A percentile compares a stretch with the other conserved stretches of the same genome.
phyloP scores from a whole-genome alignment of 2,329 filamentous ascomycete genomes.

The Taxawa tesnikishii region DNA sequence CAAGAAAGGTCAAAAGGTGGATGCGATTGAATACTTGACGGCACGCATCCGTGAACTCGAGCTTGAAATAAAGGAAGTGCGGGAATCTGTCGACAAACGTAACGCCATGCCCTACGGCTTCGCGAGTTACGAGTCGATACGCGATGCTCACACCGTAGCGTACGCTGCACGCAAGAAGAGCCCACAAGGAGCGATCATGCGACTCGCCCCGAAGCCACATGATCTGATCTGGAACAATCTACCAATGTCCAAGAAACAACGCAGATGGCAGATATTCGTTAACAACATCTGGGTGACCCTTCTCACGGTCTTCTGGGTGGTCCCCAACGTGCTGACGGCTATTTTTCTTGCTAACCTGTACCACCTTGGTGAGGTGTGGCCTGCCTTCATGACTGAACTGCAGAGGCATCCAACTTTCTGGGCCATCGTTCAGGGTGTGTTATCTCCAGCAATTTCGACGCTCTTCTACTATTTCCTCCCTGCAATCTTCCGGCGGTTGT shows the following conservation, averaged over 20 bases:
- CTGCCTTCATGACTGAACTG: constrained; percentile 56
- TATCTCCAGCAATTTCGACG: constrained; percentile 76
- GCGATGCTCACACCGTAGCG: constrained; percentile 78
- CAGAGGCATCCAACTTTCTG: constrained; percentile 53
- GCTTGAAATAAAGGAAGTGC: constrained; percentile 69
- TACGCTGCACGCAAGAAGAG: constrained; percentile 71
- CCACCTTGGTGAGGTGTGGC: constrained; percentile 73
- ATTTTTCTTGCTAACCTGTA: constrained; percentile 80
- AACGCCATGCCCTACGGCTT: constrained; percentile 89
- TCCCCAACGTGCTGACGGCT: constrained; percentile 85
- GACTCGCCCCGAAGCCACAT: constrained; percentile 71
- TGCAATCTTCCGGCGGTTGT: constrained; percentile 79
- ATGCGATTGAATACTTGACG: constrained; percentile 89
- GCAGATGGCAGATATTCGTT: constrained; percentile 60
- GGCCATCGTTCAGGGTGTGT: constrained; percentile 85
- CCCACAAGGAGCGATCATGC: constrained; percentile 64
- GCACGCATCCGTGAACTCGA: constrained; percentile 75
- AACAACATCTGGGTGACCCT: constrained; percentile 76
- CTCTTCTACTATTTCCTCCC: constrained; percentile 79
- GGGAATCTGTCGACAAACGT: constrained; percentile 70
- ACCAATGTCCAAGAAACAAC: constrained; percentile 53
- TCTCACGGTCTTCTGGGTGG: constrained; percentile 77
- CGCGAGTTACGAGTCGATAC: constrained; percentile 80
- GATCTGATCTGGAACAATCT: constrained; percentile 97
- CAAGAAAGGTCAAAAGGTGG: constrained; percentile 62